phyloP scores from a whole-genome alignment of 176 grass and related monocot species.

The Oryza nivara region DNA sequence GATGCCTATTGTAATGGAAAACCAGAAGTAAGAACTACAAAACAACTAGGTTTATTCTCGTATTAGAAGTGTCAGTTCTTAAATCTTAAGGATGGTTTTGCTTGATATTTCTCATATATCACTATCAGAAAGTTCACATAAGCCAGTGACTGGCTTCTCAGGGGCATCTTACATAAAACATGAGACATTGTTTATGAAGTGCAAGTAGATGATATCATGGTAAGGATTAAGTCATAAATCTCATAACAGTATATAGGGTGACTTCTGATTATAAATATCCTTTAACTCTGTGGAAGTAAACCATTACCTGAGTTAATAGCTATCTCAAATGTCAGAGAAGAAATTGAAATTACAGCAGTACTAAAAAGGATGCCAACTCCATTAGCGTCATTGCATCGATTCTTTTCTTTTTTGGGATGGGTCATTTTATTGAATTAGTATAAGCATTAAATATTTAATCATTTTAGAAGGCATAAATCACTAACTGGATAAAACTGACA shows the following conservation, averaged over 20 bases:
- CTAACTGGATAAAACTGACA: background rate
- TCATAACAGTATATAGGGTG: background rate
- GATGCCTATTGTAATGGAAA: constrained; percentile 53
- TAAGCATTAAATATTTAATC: background rate
- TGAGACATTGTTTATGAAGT: background rate
- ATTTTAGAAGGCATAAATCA: constrained; percentile 15
- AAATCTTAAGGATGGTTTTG: constrained; percentile 24
- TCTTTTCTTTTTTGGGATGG: background rate
- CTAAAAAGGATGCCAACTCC: background rate
- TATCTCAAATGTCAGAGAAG: constrained; percentile 6
- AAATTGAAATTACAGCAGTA: background rate
- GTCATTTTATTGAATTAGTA: background rate
- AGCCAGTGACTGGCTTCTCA: background rate
- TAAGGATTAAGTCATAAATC: background rate
- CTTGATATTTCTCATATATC: constrained; percentile 3
- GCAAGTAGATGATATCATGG: background rate
- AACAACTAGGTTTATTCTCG: background rate
- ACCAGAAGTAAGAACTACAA: constrained; percentile 19
- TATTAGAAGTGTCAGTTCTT: constrained; percentile 1
- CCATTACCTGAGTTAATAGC: background rate
- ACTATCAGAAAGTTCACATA: background rate
- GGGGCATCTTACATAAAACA: background rate
- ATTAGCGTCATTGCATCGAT: background rate
- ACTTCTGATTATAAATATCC: background rate
- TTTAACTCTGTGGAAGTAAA: background rate